These are phyloP conservation scores for Zalaria sp. DNA, from an alignment of 2,329 filamentous ascomycete genomes.

Conservation along the genomic window DNA sequence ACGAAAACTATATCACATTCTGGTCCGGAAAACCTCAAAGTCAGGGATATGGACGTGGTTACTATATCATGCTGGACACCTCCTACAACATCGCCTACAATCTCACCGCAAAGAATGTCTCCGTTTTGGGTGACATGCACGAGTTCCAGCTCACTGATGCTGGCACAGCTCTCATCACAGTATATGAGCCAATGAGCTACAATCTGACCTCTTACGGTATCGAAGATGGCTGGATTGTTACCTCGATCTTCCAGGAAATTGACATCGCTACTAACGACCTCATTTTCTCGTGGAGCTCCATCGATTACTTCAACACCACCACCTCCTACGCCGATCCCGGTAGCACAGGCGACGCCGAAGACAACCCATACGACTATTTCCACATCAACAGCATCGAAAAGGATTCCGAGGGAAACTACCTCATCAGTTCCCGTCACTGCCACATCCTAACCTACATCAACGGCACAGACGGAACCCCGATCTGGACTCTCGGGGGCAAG, in stretches of 20 bases:
- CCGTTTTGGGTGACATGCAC: slow-evolving; percentile 26
- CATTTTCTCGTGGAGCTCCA: slow-evolving; percentile 26
- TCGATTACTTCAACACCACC: slow-evolving; percentile 18
- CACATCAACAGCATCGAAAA: slow-evolving; percentile 43
- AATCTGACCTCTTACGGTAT: slow-evolving; percentile 13
- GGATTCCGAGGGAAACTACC: slow-evolving; percentile 31
- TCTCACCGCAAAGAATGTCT: slow-evolving; percentile 18
- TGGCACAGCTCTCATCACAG: slow-evolving; percentile 28
- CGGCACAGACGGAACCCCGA: slow-evolving; percentile 26
- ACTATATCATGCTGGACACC: slow-evolving; percentile 19
- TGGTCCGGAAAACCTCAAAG: slow-evolving; percentile 25
- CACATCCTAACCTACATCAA: slow-evolving; percentile 31
- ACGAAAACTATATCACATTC: slow-evolving; percentile 22
- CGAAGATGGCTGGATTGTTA: slow-evolving; percentile 26
- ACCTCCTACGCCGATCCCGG: slow-evolving; percentile 20
- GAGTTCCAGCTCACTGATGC: slow-evolving; percentile 27
- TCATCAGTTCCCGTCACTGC: slow-evolving; percentile 31
- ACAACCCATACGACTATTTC: slow-evolving; percentile 26
- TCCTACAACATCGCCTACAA: slow-evolving; percentile 17
- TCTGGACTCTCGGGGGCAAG: slow-evolving; percentile 39
- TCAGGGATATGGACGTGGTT: slow-evolving; percentile 18
- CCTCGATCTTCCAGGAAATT: slow-evolving; percentile 30
- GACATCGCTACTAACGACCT: slow-evolving; percentile 25
- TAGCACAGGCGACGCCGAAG: slow-evolving; percentile 22
- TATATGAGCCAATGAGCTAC: slow-evolving; percentile 22